Conservation (phyloP, 108 stramenopile species). For the Mediolabrus comicus region DNA sequence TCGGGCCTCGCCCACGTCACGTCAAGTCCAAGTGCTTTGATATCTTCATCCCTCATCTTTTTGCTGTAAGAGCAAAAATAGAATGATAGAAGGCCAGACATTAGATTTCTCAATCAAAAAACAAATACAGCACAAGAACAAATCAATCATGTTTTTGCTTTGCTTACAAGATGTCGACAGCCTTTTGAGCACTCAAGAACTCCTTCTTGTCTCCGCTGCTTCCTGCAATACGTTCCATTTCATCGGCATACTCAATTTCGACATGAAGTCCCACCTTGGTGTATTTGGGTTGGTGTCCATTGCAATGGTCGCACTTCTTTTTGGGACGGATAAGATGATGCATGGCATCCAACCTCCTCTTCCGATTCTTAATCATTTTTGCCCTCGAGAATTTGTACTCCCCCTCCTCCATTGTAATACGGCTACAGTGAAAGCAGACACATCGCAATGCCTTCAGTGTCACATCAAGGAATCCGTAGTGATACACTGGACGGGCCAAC, state of each 20-base stretch:
- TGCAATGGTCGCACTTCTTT: slow-evolving; percentile 91
- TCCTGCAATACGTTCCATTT: slow-evolving; percentile 61
- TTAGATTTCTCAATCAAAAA: not conserved
- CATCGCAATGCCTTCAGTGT: slow-evolving; percentile 90
- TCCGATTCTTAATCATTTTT: slow-evolving; percentile 54
- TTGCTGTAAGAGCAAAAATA: slow-evolving; percentile 30
- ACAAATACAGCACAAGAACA: not conserved
- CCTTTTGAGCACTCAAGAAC: slow-evolving; percentile 83
- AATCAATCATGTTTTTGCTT: slow-evolving; percentile 7
- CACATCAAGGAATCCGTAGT: slow-evolving; percentile 92
- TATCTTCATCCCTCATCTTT: slow-evolving; percentile 93
- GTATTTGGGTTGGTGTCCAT: slow-evolving; percentile 80
- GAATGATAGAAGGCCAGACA: slow-evolving; percentile 4
- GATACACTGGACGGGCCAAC: slow-evolving; percentile 94
- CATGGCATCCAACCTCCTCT: slow-evolving; percentile 80
- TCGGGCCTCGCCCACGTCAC: slow-evolving; percentile 92
- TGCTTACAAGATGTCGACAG: slow-evolving; percentile 81
- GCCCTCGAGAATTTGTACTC: slow-evolving; percentile 84
- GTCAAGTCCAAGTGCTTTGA: slow-evolving; percentile 88
- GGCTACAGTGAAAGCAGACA: slow-evolving; percentile 93
- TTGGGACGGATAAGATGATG: slow-evolving; percentile 81
- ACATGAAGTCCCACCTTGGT: slow-evolving; percentile 85
- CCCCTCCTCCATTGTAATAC: slow-evolving; percentile 75
- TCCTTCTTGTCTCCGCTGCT: slow-evolving; percentile 92
- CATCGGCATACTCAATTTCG: slow-evolving; percentile 84